A percentile compares a stretch with the other conserved stretches of the same genome.
phyloP scores from a whole-genome alignment of 257 asterid species.

The Forsythia suspensa region DNA sequence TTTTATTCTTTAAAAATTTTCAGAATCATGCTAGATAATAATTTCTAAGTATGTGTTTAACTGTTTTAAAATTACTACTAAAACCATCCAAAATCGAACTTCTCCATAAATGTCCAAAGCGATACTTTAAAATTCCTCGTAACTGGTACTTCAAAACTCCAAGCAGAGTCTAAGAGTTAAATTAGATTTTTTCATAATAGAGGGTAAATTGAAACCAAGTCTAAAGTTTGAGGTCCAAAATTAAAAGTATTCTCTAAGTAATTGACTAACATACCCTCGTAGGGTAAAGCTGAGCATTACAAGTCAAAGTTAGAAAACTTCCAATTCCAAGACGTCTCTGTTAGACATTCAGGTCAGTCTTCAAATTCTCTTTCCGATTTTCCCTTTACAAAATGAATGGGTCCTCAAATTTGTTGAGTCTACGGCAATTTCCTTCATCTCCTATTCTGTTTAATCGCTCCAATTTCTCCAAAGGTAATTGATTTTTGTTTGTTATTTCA shows the following conservation, averaged over 20 bases:
- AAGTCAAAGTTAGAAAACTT: neutral
- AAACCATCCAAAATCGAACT: no score
- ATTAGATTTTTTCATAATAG: no score
- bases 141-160: no score
- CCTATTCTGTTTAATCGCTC: slow-evolving; percentile 22
- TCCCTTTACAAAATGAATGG: slow-evolving; percentile 18
- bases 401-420: slow-evolving; percentile 27
- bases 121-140: no score
- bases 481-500: neutral
- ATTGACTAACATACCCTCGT: neutral
- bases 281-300: neutral
- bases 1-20: no score
- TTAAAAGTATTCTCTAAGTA: no score
- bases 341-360: neutral
- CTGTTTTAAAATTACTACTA: no score
- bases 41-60: no score
- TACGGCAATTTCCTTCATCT: slow-evolving; percentile 25
- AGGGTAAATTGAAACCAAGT: neutral
- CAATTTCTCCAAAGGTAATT: slow-evolving; percentile 26
- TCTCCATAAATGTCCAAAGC: no score
- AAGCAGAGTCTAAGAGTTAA: no score
- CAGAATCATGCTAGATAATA: no score
- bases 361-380: neutral
- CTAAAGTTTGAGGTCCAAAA: neutral
- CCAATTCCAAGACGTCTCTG: neutral